Base-by-base conservation (phyloP, 1,284 basidiomycete species). In the Takashimella koratensis region DNA sequence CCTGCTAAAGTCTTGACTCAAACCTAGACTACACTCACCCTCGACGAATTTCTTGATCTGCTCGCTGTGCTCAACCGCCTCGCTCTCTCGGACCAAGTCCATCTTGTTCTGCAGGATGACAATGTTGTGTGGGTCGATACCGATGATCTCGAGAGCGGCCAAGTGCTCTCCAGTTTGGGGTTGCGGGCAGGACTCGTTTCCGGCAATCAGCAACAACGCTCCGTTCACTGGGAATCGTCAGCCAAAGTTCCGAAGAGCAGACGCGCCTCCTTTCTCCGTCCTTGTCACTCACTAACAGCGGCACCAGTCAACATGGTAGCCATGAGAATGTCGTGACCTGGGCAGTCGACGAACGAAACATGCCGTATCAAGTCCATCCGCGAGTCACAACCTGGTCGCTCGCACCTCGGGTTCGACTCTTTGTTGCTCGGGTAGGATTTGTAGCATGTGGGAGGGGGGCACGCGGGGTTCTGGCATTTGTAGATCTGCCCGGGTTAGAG, bases 281-380 rank as follows among this genome's bases (percentile, higher is more conserved):
- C 19, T 45, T 51, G 36, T 49, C 30, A 71, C 70, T 62, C 56
- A 71, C 70, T 94, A 81, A 98, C 95, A 22, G 96, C 96, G 41
- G 95, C 95, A 77, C 95, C 95, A 83, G 98, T 98, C 68, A 98
- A 82, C 96, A 98, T 98, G 65, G 95, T 98, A 55, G 95, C 95
- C 95, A 98, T 98, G 76, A 98, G 76, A 77, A 83, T 82, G 71
- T 94, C 90, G 83, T 94, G 90, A 62, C 90, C 91, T 1, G 90
- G 90, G 73, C 90, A 92, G 60, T 74, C 71, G 73, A 98, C 95
- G 76, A 98, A 98, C 1, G 95, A 98, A 66, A 98, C 91, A 69
- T 95, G 91, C 77, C 79, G 85, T 62, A 96, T 76, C 62, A 98
- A 84, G 68, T 89, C 87, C 92, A 98, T 94, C 43, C 84, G 83